These are phyloP conservation scores for Silene uniflora DNA, from an alignment of 148 eudicot species.

Conservation along the genomic window DNA sequence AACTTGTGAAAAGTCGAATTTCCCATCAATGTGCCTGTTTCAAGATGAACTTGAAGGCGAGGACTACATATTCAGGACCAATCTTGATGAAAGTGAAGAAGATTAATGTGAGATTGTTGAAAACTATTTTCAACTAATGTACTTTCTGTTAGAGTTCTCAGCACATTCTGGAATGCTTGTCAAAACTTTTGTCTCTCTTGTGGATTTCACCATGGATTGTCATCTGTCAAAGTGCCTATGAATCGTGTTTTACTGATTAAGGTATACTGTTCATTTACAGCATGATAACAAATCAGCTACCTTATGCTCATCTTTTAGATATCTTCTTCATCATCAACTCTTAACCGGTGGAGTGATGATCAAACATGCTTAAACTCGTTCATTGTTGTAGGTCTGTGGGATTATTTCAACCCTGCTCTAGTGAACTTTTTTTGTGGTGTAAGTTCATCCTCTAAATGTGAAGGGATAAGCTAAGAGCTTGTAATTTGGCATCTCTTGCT, in stretches of 20 bases:
- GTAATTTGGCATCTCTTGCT: too few species aligned
- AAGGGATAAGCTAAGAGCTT: too few species aligned
- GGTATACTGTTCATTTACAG: too few species aligned
- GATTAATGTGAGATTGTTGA: conserved; percentile 8
- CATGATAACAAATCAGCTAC: too few species aligned
- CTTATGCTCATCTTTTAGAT: too few species aligned
- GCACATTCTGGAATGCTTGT: not conserved
- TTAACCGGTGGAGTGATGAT: too few species aligned
- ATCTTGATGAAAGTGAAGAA: conserved; percentile 45
- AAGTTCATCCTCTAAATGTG: too few species aligned
- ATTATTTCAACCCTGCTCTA: too few species aligned
- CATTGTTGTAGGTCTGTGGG: too few species aligned
- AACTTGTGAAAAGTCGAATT: conserved; percentile 22
- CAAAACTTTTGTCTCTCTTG: not conserved
- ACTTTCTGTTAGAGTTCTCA: not conserved
- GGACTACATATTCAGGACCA: conserved; percentile 71
- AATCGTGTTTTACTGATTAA: not conserved
- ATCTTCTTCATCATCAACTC: too few species aligned
- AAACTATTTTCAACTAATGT: not conserved
- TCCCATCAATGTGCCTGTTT: conserved; percentile 43
- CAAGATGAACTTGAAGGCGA: conserved; percentile 88
- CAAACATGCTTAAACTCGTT: too few species aligned
- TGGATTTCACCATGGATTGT: not conserved
- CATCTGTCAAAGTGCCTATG: not conserved
- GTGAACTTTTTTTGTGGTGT: too few species aligned